Evolutionary conservation across 2,329 filamentous ascomycete genomes (phyloP).

Genomic region (Fusarium sambucinum): DNA sequence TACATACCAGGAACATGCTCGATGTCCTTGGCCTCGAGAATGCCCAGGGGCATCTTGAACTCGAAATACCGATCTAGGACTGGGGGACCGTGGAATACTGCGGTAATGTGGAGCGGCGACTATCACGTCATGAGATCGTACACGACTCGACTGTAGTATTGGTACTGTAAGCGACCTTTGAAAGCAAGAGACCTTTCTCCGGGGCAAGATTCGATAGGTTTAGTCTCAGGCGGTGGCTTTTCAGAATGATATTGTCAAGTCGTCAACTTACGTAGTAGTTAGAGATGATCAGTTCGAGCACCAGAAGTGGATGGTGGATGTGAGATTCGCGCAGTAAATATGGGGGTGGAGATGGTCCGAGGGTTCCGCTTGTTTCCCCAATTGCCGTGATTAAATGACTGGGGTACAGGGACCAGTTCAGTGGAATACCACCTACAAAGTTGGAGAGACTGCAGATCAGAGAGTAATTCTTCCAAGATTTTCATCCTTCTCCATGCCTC

Average conservation of each 20-base stretch:
- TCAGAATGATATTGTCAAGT: conserved; percentile 19
- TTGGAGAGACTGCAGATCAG: conserved; percentile 15
- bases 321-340: conserved; percentile 26
- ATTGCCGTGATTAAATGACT: conserved; percentile 34
- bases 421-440: not conserved
- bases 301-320: conserved; percentile 12
- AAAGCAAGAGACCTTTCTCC: not conserved
- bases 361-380: conserved; percentile 30
- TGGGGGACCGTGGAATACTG: not conserved
- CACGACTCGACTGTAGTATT: conserved; percentile 4
- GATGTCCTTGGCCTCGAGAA: conserved; percentile 75
- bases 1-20: conserved; percentile 79
- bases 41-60: conserved; percentile 66
- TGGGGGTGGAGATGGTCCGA: conserved; percentile 31
- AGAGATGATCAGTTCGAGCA: conserved; percentile 9
- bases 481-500: not conserved
- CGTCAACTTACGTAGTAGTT: conserved; percentile 7
- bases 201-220: not conserved
- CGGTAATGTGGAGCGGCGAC: conserved; percentile 27
- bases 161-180: not conserved
- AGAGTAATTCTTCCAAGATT: conserved; percentile 1
- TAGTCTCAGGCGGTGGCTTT: conserved; percentile 7
- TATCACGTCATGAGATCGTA: conserved; percentile 8
- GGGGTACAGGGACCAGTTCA: conserved; percentile 8
- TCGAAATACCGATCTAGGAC: conserved; percentile 18